Evolutionary conservation across 2,329 filamentous ascomycete species (phyloP).

Genomic region (Claviceps sp.): DNA sequence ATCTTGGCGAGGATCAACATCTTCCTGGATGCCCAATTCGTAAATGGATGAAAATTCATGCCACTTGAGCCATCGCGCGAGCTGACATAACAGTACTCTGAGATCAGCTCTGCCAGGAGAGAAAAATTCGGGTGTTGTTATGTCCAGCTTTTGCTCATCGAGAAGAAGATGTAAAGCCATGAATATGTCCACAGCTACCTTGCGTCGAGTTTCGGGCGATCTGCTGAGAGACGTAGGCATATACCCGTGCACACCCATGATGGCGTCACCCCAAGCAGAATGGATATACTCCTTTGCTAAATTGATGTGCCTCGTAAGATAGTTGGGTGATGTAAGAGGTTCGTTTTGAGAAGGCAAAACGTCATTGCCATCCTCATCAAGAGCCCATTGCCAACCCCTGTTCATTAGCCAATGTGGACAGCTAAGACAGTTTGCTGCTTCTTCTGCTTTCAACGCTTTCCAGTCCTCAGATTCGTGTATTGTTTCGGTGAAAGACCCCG

Average conservation of each 20-base stretch:
- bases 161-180: conserved; percentile 73
- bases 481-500: conserved; percentile 21
- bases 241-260: conserved; percentile 42
- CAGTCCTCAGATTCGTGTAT: conserved; percentile 28
- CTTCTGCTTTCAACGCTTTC: conserved; percentile 32
- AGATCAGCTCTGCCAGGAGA: conserved; percentile 38
- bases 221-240: conserved; percentile 46
- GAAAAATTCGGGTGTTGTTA: conserved; percentile 32
- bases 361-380: conserved; percentile 37
- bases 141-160: conserved; percentile 77
- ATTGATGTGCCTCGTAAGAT: conserved; percentile 37
- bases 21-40: conserved; percentile 38
- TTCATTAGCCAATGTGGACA: conserved; percentile 47
- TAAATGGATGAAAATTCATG: conserved; percentile 32
- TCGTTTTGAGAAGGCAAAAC: conserved; percentile 14
- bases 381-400: conserved; percentile 57
- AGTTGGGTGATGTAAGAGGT: conserved; percentile 19
- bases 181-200: conserved; percentile 52
- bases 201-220: conserved; percentile 43
- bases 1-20: conserved; percentile 26
- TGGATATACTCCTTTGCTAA: conserved; percentile 53
- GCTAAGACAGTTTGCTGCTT: conserved; percentile 33
- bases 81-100: conserved; percentile 63
- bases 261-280: conserved; percentile 42
- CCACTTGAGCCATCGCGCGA: conserved; percentile 75